Evolutionary conservation across 179 eudicot genomes (phyloP), one percentile per base, ranked within the genome.

Genomic region (Vitellaria paradoxa): DNA sequence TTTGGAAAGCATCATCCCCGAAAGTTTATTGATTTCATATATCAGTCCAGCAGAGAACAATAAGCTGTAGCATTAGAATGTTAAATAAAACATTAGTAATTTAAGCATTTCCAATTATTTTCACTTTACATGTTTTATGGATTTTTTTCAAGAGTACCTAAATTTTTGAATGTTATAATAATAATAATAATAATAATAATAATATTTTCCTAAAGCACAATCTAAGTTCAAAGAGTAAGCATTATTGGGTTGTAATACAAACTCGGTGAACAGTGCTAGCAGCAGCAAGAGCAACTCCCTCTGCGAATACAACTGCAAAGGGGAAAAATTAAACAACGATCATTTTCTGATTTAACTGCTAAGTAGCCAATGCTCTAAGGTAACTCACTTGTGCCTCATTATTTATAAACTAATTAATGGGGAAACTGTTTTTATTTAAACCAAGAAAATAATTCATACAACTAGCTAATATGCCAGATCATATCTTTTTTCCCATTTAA

Each of bases 201-300:
- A 30, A 52, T 23, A 46, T 13, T 57, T 37, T 56, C 9, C 50
- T 64, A 7, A 37, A 26, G 7, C 9, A 60, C 7, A 74, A 50
- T 7, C 20, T 26, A 52, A 66, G 21, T 15, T 26, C 21, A 40
- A 74, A 15, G 46, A 53, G 55, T 55, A 13, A 62, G 62, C 60
- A 80, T 80, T 93, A 93, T 96, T 96, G 91, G 72, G 97, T 93
- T 42, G 93, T 89, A 81, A 88, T 83, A 73, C 93, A 89, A 55
- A 91, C 96, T 82, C 93, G 90, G 71, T 91, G 96, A 76, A 93
- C 90, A 62, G 91, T 83, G 76, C 96, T 65, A 61, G 96, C 98
- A 82, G 89, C 97, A 77, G 90, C 71, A 21, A 93, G 89, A 45
- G 97, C 98, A 84, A 93, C 88, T 73, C 72, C 52, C 83, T 91